Evolutionary conservation across 352 stramenopile species (phyloP).

Genomic region (Peronospora destructor): DNA sequence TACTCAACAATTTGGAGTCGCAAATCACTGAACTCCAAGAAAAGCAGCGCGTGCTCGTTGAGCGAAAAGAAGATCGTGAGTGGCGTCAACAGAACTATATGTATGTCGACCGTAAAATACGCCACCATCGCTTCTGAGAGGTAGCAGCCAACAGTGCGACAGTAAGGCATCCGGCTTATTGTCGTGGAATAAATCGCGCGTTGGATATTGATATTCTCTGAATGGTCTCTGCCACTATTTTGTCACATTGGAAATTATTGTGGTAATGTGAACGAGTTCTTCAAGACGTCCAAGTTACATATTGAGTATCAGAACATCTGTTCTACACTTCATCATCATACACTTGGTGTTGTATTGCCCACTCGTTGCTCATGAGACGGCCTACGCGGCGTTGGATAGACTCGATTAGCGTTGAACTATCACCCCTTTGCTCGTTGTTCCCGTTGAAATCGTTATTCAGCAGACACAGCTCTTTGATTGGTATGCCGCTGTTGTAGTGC

Average conservation of each 20-base stretch:
- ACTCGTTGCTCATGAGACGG: conserved; percentile 55
- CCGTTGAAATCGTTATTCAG: conserved; percentile 66
- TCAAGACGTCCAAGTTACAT: conserved; percentile 5
- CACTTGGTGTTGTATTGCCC: conserved; percentile 56
- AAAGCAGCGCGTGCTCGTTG: conserved; percentile 37
- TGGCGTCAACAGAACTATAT: conserved; percentile 14
- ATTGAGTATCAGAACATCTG: conserved; percentile 6
- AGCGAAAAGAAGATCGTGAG: conserved; percentile 50
- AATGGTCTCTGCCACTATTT: background rate
- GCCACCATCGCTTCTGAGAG: conserved; percentile 3
- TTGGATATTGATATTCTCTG: background rate
- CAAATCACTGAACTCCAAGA: conserved; percentile 40
- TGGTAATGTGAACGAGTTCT: conserved; percentile 8
- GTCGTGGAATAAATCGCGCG: background rate
- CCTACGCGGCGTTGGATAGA: conserved; percentile 31
- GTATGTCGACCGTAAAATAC: conserved; percentile 12
- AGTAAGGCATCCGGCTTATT: background rate
- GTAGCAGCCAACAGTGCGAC: background rate
- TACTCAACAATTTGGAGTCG: conserved; percentile 33
- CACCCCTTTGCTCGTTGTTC: conserved; percentile 12
- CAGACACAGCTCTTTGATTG: conserved; percentile 51
- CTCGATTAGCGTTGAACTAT: conserved; percentile 24
- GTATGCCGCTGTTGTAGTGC: background rate
- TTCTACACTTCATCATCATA: conserved; percentile 77
- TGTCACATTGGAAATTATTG: background rate